These are phyloP conservation scores for Singerocomus inundabilis DNA, from an alignment of 1,284 basidiomycete genomes.

Conservation along the genomic window DNA sequence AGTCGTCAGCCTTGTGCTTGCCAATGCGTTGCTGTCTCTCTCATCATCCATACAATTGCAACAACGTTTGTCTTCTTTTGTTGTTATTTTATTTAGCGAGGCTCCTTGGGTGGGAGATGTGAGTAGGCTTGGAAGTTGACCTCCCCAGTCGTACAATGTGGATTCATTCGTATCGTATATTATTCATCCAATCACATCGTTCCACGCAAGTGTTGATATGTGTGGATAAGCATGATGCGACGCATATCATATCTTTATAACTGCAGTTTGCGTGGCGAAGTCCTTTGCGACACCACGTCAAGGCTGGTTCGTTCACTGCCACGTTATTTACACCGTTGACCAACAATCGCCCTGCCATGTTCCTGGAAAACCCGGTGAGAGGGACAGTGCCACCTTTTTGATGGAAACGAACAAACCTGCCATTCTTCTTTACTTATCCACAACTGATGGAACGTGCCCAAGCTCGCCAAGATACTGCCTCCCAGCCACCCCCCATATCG, in stretches of 20 bases:
- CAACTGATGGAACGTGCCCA: slow-evolving; percentile 95
- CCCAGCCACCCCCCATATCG: slow-evolving; percentile 92
- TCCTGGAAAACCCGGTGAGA: slow-evolving; percentile 45
- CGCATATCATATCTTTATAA: background rate
- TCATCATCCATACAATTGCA: slow-evolving; percentile 15
- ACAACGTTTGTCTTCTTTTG: slow-evolving; percentile 12
- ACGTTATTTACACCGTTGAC: slow-evolving; percentile 72
- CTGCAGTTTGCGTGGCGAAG: background rate
- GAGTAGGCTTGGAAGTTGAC: slow-evolving; percentile 37
- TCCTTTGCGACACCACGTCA: background rate
- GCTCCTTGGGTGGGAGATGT: slow-evolving; percentile 6
- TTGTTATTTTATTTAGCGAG: slow-evolving; percentile 22
- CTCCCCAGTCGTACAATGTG: slow-evolving; percentile 25
- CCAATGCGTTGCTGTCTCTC: slow-evolving; percentile 25
- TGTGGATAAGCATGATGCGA: background rate
- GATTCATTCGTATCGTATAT: slow-evolving; percentile 10
- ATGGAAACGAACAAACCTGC: slow-evolving; percentile 54
- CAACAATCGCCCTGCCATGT: slow-evolving; percentile 74
- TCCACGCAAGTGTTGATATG: slow-evolving; percentile 3
- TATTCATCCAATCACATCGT: slow-evolving; percentile 18
- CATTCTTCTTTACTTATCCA: slow-evolving; percentile 94
- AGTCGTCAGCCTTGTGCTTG: slow-evolving; percentile 30
- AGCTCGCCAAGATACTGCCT: slow-evolving; percentile 86
- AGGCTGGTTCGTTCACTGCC: slow-evolving; percentile 3
- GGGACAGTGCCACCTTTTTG: background rate